These are phyloP conservation scores for Pseudozyma sp. DNA, from an alignment of 1,284 basidiomycete genomes.

Conservation along the genomic window DNA sequence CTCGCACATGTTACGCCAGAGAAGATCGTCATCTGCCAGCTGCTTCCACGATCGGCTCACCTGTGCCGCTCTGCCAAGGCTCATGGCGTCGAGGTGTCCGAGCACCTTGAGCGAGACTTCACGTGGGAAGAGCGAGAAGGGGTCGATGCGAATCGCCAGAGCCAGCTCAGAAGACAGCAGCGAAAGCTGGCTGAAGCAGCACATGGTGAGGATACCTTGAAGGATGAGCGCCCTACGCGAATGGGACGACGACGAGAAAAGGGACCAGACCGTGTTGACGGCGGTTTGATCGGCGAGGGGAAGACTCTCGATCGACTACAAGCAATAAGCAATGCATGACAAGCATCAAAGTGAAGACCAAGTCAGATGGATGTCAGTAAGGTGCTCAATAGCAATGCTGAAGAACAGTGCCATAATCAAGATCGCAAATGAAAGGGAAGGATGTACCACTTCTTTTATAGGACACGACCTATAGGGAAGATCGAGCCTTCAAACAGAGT, in stretches of 20 bases:
- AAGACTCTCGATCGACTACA: conserved; percentile 90
- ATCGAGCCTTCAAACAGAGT: conserved; percentile 67
- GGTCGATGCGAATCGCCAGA: conserved; percentile 89
- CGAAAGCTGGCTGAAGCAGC: conserved; percentile 98
- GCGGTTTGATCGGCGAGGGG: conserved; percentile 87
- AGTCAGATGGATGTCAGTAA: conserved; percentile 14
- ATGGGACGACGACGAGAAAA: conserved; percentile 93
- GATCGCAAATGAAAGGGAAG: neutral
- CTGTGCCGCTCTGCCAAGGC: conserved; percentile 93
- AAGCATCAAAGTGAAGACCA: conserved; percentile 5
- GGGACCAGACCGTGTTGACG: conserved; percentile 94
- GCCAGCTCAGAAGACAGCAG: conserved; percentile 91
- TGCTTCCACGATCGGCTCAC: conserved; percentile 87
- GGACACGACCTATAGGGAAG: conserved; percentile 56
- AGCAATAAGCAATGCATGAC: conserved; percentile 3
- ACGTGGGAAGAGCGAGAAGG: conserved; percentile 88
- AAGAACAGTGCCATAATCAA: conserved; percentile 1
- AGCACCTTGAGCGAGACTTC: conserved; percentile 92
- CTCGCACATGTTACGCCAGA: conserved; percentile 97
- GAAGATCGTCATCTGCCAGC: conserved; percentile 93
- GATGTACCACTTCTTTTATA: conserved; percentile 61
- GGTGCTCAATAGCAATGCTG: conserved; percentile 1
- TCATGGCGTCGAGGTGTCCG: conserved; percentile 91
- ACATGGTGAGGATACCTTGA: conserved; percentile 98
- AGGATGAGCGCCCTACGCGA: conserved; percentile 91